phyloP scores from a whole-genome alignment of 1,139 yeast species.

The Meyerozyma athensensis region DNA sequence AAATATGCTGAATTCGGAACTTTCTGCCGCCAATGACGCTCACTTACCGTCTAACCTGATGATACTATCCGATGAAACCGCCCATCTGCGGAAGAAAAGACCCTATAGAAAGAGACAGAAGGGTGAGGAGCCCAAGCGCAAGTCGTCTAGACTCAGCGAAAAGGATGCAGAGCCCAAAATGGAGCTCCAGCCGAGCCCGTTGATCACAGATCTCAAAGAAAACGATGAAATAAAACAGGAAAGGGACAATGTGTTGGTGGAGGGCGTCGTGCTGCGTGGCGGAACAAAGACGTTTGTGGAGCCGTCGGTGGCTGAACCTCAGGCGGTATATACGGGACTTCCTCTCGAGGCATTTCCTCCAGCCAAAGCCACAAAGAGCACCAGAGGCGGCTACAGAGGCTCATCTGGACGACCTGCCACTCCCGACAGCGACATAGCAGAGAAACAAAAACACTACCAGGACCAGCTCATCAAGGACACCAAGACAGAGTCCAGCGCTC shows the following conservation, averaged over 20 bases:
- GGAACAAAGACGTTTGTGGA: slow-evolving; percentile 39
- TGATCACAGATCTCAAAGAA: no score
- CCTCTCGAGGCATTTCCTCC: slow-evolving; percentile 64
- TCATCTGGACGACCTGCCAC: slow-evolving; percentile 6
- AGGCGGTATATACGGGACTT: slow-evolving; percentile 57
- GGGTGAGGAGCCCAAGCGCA: slow-evolving; percentile 1
- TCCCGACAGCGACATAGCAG: slow-evolving; percentile 9
- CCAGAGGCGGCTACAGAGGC: slow-evolving; percentile 11
- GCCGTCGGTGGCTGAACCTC: slow-evolving; percentile 51
- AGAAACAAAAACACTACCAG: slow-evolving; percentile 9
- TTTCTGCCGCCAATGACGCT: neutral
- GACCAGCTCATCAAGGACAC: neutral
- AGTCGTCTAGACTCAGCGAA: neutral
- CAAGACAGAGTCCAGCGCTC: slow-evolving; percentile 4
- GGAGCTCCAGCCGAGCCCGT: neutral
- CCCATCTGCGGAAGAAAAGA: neutral
- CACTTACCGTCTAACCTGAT: neutral
- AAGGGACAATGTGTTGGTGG: slow-evolving; percentile 1
- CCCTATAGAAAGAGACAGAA: neutral
- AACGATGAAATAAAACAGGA: no score
- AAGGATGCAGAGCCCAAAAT: neutral
- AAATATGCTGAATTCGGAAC: no score
- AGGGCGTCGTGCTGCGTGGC: slow-evolving; percentile 12
- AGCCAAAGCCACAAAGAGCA: slow-evolving; percentile 30
- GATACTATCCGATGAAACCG: neutral